phyloP scores from a whole-genome alignment of 2,329 filamentous ascomycete species.

The Ophiostoma montium region DNA sequence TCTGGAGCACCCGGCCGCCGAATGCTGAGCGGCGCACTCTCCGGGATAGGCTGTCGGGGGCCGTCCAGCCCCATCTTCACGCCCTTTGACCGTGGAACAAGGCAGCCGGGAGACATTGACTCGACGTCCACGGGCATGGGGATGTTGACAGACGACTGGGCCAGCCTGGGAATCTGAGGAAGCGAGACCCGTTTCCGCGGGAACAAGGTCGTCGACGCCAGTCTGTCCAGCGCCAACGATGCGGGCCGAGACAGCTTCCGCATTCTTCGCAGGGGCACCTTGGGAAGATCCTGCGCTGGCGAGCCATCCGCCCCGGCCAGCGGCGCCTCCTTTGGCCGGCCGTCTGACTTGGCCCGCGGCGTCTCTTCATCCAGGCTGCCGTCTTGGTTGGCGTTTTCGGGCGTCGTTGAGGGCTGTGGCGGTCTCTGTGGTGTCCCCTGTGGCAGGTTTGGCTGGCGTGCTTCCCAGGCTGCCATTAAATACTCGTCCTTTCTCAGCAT shows the following conservation, averaged over 20 bases:
- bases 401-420: background rate
- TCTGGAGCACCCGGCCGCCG: constrained; percentile 9
- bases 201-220: background rate
- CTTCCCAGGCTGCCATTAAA: background rate
- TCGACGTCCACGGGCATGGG: background rate
- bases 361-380: constrained; percentile 9
- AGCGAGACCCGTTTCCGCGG: constrained; percentile 3
- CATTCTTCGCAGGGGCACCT: constrained; percentile 8
- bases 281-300: background rate
- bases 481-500: background rate
- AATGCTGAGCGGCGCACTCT: constrained; percentile 5
- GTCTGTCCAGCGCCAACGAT: background rate
- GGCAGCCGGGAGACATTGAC: constrained; percentile 6
- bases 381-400: background rate
- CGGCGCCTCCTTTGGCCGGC: background rate
- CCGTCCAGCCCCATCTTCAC: background rate
- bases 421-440: background rate
- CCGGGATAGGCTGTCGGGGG: constrained; percentile 5
- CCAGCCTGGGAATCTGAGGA: constrained; percentile 2
- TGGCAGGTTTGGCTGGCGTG: background rate
- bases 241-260: constrained; percentile 12
- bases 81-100: constrained; percentile 5
- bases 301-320: background rate
- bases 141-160: constrained; percentile 3
- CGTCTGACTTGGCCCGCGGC: constrained; percentile 3